These are phyloP conservation scores for Hyphodiscus sp. DNA, from an alignment of 2,329 filamentous ascomycete species.

Conservation along the genomic window DNA sequence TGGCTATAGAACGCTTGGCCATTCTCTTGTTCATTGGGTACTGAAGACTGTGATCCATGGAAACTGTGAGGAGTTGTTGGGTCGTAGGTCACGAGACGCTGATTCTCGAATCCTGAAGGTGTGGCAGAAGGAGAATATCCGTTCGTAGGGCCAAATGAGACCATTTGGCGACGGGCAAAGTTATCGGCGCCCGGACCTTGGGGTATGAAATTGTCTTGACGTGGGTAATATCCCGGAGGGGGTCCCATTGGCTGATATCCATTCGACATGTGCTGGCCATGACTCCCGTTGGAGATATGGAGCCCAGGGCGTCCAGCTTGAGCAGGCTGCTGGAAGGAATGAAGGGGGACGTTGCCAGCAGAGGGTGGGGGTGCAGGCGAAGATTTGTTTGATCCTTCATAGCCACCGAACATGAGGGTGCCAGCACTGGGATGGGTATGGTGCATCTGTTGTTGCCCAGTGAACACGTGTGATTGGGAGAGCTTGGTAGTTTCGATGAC, in stretches of 20 bases:
- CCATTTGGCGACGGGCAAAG: conserved; percentile 23
- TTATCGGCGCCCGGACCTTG: conserved; percentile 15
- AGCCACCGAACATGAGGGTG: conserved; percentile 50
- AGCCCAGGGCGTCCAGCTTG: conserved; percentile 13
- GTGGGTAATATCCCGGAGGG: conserved; percentile 21
- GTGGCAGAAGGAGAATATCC: conserved; percentile 30
- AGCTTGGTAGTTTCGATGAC: conserved; percentile 12
- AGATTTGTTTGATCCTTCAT: conserved; percentile 48
- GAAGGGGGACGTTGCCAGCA: conserved; percentile 36
- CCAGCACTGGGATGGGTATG: conserved; percentile 48
- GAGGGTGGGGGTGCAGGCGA: conserved; percentile 49
- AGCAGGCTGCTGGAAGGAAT: conserved; percentile 20
- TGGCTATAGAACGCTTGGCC: conserved; percentile 31
- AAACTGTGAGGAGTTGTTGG: conserved; percentile 55
- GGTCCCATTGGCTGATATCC: conserved; percentile 25
- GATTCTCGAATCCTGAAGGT: conserved; percentile 18
- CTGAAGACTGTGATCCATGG: conserved; percentile 54
- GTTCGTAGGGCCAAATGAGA: conserved; percentile 29
- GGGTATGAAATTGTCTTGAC: conserved; percentile 20
- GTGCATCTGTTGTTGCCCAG: conserved; percentile 35
- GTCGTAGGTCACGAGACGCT: conserved; percentile 33
- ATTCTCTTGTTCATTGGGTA: conserved; percentile 37
- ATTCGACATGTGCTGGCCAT: conserved; percentile 22
- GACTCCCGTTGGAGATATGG: conserved; percentile 23
- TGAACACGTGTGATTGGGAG: conserved; percentile 15